These are phyloP conservation scores for Tubosaeta sp. DNA, from an alignment of 768 basidiomycete species.

Conservation along the genomic window DNA sequence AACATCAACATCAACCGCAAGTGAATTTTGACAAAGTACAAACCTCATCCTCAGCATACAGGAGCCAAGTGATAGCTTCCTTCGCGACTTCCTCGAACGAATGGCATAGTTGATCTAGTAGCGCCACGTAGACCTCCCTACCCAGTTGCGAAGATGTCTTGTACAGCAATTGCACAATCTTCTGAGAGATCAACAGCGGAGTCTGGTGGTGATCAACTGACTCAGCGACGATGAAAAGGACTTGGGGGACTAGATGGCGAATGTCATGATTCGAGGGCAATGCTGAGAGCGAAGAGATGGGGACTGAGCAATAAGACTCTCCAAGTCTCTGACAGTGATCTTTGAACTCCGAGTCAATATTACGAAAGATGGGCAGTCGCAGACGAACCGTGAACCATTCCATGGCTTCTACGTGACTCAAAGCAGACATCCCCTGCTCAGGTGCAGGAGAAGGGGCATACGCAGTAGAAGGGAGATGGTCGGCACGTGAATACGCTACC, in stretches of 20 bases:
- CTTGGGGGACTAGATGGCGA: constrained; percentile 77
- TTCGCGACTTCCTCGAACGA: constrained; percentile 86
- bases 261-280: constrained; percentile 84
- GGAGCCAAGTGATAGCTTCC: no score
- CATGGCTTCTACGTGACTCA: constrained; percentile 79
- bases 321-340: constrained; percentile 55
- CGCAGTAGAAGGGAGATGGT: constrained; percentile 38
- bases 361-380: neutral
- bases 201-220: constrained; percentile 80
- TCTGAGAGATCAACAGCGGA: constrained; percentile 90
- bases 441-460: constrained; percentile 63
- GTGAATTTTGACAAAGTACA: no score
- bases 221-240: constrained; percentile 76
- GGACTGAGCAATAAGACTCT: constrained; percentile 76
- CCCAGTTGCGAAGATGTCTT: constrained; percentile 83
- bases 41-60: no score
- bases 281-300: constrained; percentile 60
- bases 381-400: constrained; percentile 74
- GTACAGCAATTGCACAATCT: constrained; percentile 92
- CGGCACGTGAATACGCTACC: constrained; percentile 55
- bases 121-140: constrained; percentile 86
- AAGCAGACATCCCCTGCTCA: constrained; percentile 45
- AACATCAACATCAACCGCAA: no score
- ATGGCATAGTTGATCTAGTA: constrained; percentile 86
- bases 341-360: constrained; percentile 10